Evolutionary conservation across 2,329 filamentous ascomycete species (phyloP).

Genomic region (Aspergillus clavatus): DNA sequence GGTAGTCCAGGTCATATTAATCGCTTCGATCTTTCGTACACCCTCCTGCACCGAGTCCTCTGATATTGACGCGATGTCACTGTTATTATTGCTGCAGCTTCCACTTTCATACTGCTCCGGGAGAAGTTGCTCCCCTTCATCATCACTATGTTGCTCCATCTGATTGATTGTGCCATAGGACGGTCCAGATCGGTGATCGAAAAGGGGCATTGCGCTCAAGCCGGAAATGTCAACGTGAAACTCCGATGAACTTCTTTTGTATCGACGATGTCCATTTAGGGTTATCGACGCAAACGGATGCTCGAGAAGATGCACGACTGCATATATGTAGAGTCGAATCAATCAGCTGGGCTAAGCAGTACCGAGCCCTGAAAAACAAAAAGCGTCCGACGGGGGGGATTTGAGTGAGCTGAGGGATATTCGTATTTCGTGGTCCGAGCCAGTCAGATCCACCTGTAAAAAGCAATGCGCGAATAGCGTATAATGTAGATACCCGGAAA

Average conservation of each 20-base stretch:
- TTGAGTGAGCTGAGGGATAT: slow-evolving; percentile 4
- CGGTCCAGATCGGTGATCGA: slow-evolving; percentile 25
- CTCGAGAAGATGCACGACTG: neutral
- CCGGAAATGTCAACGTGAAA: slow-evolving; percentile 9
- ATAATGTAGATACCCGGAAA: slow-evolving; percentile 13
- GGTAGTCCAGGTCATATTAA: slow-evolving; percentile 50
- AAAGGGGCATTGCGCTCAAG: slow-evolving; percentile 28
- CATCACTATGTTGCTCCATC: slow-evolving; percentile 20
- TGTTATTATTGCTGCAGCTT: slow-evolving; percentile 12
- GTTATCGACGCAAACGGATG: slow-evolving; percentile 3
- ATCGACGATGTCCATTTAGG: slow-evolving; percentile 22
- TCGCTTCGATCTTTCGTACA: slow-evolving; percentile 50
- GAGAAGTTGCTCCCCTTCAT: slow-evolving; percentile 32
- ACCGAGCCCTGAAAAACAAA: neutral
- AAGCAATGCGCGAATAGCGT: slow-evolving; percentile 16
- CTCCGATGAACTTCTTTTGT: slow-evolving; percentile 2
- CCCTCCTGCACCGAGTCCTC: slow-evolving; percentile 40
- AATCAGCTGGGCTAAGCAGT: slow-evolving; percentile 3
- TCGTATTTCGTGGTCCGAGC: slow-evolving; percentile 19
- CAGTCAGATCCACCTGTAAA: slow-evolving; percentile 27
- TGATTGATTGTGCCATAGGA: slow-evolving; percentile 34
- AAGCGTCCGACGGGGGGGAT: slow-evolving; percentile 4
- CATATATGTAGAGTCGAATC: neutral
- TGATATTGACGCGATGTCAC: slow-evolving; percentile 21
- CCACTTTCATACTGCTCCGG: slow-evolving; percentile 25